These are phyloP conservation scores for Saprolegnia parasitica DNA, from an alignment of 352 stramenopile species.

Conservation along the genomic window DNA sequence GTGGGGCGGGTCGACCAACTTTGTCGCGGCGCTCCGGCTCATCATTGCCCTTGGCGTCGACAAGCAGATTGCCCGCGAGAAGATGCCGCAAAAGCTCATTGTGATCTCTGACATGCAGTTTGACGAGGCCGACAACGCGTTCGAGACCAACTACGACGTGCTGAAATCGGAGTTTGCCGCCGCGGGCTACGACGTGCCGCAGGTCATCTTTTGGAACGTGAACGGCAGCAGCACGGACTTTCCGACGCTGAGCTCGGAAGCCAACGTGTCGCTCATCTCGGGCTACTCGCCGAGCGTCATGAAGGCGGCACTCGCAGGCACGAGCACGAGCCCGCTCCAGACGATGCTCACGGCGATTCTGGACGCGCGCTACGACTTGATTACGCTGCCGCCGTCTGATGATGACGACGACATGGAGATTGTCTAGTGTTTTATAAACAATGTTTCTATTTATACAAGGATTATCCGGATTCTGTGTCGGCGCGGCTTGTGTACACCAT, in stretches of 20 bases:
- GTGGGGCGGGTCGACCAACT: conserved; percentile 57
- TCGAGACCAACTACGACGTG: conserved; percentile 42
- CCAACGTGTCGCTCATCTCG: conserved; percentile 47
- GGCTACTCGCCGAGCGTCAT: conserved; percentile 47
- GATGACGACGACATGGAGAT: conserved; percentile 15
- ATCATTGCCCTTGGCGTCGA: conserved; percentile 45
- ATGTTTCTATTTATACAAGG: too few species aligned
- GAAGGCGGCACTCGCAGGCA: conserved; percentile 37
- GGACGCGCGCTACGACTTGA: conserved; percentile 43
- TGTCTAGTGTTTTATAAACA: neutral
- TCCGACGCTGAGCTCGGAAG: conserved; percentile 33
- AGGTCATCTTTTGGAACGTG: conserved; percentile 76
- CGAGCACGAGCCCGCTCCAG: conserved; percentile 35
- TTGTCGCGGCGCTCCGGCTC: conserved; percentile 51
- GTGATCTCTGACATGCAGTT: conserved; percentile 87
- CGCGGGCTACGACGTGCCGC: conserved; percentile 42
- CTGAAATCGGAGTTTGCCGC: conserved; percentile 39
- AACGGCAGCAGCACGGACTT: conserved; percentile 38
- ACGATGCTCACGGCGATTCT: conserved; percentile 36
- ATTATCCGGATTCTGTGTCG: too few species aligned
- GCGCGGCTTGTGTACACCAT: too few species aligned
- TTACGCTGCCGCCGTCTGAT: conserved; percentile 22
- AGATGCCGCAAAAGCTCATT: conserved; percentile 60
- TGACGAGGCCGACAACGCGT: conserved; percentile 40
- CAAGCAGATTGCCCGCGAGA: conserved; percentile 34